Conservation (phyloP, 495 filamentous ascomycete species). For the Hyaloscypha finlandica region DNA sequence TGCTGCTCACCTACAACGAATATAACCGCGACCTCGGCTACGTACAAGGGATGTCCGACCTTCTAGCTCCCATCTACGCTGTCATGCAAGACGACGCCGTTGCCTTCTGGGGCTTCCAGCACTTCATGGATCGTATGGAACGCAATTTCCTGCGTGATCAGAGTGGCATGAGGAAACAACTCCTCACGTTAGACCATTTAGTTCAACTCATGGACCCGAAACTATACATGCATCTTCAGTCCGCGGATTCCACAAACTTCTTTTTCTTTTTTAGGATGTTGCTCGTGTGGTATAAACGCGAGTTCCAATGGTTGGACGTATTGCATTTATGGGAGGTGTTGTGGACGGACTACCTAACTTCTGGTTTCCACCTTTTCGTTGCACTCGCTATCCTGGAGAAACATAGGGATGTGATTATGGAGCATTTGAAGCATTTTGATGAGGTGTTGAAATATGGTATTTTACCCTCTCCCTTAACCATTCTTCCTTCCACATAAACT, state of each 20-base stretch:
- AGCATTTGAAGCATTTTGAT: slow-evolving; percentile 91
- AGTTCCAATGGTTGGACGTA: slow-evolving; percentile 87
- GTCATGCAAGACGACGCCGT: slow-evolving; percentile 96
- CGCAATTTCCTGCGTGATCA: slow-evolving; percentile 97
- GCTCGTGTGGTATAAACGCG: slow-evolving; percentile 97
- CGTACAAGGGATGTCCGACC: slow-evolving; percentile 97
- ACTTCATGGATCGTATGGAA: slow-evolving; percentile 97
- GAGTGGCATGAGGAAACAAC: slow-evolving; percentile 90
- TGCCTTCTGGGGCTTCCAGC: slow-evolving; percentile 95
- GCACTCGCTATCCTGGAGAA: slow-evolving; percentile 95
- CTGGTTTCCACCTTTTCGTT: slow-evolving; percentile 91
- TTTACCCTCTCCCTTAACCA: slow-evolving; percentile 32
- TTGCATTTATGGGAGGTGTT: slow-evolving; percentile 88
- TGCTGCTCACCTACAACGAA: slow-evolving; percentile 98
- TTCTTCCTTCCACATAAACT: not conserved
- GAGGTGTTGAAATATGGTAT: slow-evolving; percentile 95
- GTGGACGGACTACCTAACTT: slow-evolving; percentile 90
- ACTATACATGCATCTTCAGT: slow-evolving; percentile 86
- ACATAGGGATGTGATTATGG: slow-evolving; percentile 91
- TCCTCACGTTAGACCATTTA: slow-evolving; percentile 87
- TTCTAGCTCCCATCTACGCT: slow-evolving; percentile 93
- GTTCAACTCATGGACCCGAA: slow-evolving; percentile 96
- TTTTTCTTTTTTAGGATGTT: slow-evolving; percentile 99
- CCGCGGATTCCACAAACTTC: slow-evolving; percentile 93
- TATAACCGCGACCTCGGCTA: slow-evolving; percentile 92